phyloP scores from a whole-genome alignment of 208 protist genomes.

The Trichomonas tenax region DNA sequence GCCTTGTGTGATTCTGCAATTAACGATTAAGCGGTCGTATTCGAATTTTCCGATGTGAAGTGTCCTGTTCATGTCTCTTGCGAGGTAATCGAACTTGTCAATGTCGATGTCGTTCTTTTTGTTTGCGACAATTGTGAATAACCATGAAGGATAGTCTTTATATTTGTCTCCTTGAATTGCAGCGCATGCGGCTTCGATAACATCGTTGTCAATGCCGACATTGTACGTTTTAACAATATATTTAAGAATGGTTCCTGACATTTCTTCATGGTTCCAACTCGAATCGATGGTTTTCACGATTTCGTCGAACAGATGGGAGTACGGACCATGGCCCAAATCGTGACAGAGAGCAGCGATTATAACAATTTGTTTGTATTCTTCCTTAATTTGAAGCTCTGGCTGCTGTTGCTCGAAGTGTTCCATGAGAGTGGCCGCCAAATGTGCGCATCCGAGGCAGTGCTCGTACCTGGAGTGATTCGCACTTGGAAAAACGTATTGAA shows the following conservation, averaged over 20 bases:
- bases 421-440: constrained; percentile 29
- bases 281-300: neutral
- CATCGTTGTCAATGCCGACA: neutral
- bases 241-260: neutral
- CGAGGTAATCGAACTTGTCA: constrained; percentile 2
- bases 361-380: constrained; percentile 16
- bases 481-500: constrained; percentile 33
- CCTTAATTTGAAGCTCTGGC: constrained; percentile 17
- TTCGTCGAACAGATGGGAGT: constrained; percentile 34
- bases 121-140: neutral
- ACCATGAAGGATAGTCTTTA: neutral
- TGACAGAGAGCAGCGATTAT: constrained; percentile 34
- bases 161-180: neutral
- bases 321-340: constrained; percentile 40
- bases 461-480: constrained; percentile 42
- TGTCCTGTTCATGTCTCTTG: neutral
- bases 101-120: neutral
- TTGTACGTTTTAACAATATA: neutral
- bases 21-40: neutral
- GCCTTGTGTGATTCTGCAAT: neutral
- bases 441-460: constrained; percentile 39
- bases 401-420: constrained; percentile 10
- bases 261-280: constrained; percentile 21
- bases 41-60: neutral
- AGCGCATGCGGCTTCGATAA: neutral